These are phyloP conservation scores for Sideroxylon spinosum DNA, from an alignment of 179 eudicot species.

Conservation along the genomic window DNA sequence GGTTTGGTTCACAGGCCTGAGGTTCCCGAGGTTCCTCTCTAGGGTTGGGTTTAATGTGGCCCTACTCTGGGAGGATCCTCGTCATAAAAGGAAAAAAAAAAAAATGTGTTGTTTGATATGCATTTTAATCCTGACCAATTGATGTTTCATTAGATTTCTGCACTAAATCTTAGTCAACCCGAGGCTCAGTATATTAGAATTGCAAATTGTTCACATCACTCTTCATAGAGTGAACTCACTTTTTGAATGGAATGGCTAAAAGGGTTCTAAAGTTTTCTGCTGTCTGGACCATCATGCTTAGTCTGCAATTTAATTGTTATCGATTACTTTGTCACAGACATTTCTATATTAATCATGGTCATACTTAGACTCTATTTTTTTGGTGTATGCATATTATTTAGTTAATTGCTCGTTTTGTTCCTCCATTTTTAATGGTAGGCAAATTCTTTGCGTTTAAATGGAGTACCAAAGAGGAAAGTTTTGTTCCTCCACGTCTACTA, in stretches of 20 bases:
- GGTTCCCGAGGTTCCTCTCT: too few species aligned
- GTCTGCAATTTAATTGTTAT: background rate
- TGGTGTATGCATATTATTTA: background rate
- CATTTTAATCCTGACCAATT: background rate
- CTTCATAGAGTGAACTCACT: background rate
- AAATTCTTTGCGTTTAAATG: background rate
- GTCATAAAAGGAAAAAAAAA: too few species aligned
- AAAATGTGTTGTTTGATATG: background rate
- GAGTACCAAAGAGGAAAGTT: too few species aligned
- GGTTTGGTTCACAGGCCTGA: too few species aligned
- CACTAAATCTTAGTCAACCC: background rate
- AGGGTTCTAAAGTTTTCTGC: background rate
- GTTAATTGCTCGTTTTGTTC: background rate
- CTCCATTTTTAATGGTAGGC: background rate
- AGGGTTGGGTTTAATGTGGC: too few species aligned
- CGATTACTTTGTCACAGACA: background rate
- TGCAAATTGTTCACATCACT: background rate
- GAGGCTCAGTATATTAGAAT: background rate
- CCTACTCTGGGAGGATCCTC: too few species aligned
- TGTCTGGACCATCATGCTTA: background rate
- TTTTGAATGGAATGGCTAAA: background rate
- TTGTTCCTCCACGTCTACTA: too few species aligned
- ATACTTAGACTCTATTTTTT: background rate
- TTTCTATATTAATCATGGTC: background rate
- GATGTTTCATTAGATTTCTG: too few species aligned